Evolutionary conservation across 345 rosid species (phyloP), one percentile per base, ranked within the genome.

Genomic region (Gossypium herbaceum): DNA sequence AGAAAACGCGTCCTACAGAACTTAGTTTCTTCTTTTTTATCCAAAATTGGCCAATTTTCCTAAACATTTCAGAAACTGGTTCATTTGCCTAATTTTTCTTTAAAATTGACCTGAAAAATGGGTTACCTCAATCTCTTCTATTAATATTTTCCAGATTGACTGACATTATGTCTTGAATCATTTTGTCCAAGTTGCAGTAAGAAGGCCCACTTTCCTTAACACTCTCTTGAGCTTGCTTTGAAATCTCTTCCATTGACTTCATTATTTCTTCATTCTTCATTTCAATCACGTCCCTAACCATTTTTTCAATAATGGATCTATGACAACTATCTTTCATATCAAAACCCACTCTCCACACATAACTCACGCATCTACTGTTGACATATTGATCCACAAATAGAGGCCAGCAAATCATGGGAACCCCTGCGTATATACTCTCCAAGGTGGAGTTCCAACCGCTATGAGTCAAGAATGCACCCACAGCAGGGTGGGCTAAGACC

Each of bases 391-490:
- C 89, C 0, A 56, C 80, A 39, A 77, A 75, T 61, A 2, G 76
- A 6, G 89, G 87, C 88, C 85, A 87, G 34, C 90, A 87, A 19
- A 89, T 73, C 88, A 84, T 82, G 0, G 89, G 90, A 61, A 82
- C 81, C 1, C 88, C 89, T 0, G 80, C 82, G 0, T 51, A 59
- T 0, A 83, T 63, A 25, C 89, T 82, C 61, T 89, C 90, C 80
- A 87, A 27, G 0, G 83, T 88, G 0, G 90, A 88, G 81, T 88
- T 88, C 90, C 92, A 88, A 2, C 90, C 86, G 16, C 80, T 72
- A 24, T 84, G 86, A 0, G 86, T 82, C 48, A 84, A 66, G 55
- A 86, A 85, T 52, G 84, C 88, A 47, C 86, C 86, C 0, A 84
- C 44, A 0, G 92, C 79, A 2, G 12, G 29, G 61, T 88, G 87